phyloP scores from a whole-genome alignment of 129 eudicot genomes.

The Artemisia tridentata region DNA sequence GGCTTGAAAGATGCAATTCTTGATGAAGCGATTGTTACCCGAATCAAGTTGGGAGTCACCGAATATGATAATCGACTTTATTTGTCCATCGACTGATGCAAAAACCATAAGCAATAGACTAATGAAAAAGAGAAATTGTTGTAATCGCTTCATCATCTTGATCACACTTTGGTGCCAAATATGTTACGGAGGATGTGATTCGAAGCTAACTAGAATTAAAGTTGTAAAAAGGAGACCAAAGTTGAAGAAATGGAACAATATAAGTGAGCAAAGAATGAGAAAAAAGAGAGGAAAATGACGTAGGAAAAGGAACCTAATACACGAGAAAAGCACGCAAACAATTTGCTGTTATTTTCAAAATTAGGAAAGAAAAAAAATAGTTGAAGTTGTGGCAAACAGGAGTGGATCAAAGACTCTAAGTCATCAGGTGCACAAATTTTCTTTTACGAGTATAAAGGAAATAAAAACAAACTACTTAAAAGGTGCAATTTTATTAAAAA shows the following conservation, averaged over 20 bases:
- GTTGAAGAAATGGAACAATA: not conserved
- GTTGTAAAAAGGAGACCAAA: conserved; percentile 4
- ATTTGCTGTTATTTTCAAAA: conserved; percentile 11
- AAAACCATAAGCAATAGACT: conserved; percentile 7
- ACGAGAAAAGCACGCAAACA: conserved; percentile 22
- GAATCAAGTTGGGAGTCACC: conserved; percentile 71
- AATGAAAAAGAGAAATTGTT: conserved; percentile 7
- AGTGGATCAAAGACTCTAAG: too few relatives aligned
- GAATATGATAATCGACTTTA: conserved; percentile 44
- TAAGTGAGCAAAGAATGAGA: not conserved
- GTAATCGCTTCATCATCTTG: conserved; percentile 22
- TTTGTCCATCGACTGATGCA: conserved; percentile 7
- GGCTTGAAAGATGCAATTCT: conserved; percentile 49
- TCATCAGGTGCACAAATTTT: too few relatives aligned
- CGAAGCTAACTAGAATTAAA: conserved; percentile 22
- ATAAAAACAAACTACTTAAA: too few relatives aligned
- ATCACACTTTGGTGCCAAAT: conserved; percentile 12
- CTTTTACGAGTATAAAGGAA: too few relatives aligned
- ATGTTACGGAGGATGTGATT: conserved; percentile 19
- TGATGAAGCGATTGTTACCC: conserved; percentile 51
- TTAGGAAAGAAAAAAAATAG: not conserved
- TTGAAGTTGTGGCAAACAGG: not conserved
- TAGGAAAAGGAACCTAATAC: conserved; percentile 9
- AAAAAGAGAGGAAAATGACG: not conserved
- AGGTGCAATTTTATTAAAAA: too few relatives aligned